phyloP scores from a whole-genome alignment of 2,329 filamentous ascomycete species.

The Diaporthe eres region DNA sequence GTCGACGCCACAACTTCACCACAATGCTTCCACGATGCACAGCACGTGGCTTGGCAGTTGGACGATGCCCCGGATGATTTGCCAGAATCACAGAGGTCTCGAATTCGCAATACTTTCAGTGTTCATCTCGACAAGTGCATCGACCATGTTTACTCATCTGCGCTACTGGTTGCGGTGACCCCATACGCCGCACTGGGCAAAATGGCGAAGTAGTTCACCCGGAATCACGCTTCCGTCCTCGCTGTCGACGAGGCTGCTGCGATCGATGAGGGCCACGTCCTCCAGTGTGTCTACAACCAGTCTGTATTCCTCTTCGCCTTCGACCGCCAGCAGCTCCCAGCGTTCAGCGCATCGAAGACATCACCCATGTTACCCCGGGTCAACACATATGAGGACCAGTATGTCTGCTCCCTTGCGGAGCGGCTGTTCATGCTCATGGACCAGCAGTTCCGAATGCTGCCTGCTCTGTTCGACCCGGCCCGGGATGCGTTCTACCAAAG shows the following conservation, averaged over 20 bases:
- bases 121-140: neutral
- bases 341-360: neutral
- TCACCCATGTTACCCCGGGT: neutral
- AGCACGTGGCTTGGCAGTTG: neutral
- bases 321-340: neutral
- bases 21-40: neutral
- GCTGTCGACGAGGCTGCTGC: neutral
- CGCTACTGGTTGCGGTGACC: neutral
- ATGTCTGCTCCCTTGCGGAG: neutral
- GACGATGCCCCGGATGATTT: neutral
- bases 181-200: neutral
- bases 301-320: neutral
- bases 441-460: neutral
- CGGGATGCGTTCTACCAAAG: neutral
- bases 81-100: neutral
- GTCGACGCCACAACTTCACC: neutral
- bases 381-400: neutral
- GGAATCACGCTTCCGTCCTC: neutral
- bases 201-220: neutral
- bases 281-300: slow-evolving; percentile 1
- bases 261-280: neutral
- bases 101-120: neutral
- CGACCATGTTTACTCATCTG: neutral
- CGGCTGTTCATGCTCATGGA: neutral
- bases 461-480: neutral